phyloP scores from a whole-genome alignment of 2,329 filamentous ascomycete genomes.

The Fusarium lyarnte region DNA sequence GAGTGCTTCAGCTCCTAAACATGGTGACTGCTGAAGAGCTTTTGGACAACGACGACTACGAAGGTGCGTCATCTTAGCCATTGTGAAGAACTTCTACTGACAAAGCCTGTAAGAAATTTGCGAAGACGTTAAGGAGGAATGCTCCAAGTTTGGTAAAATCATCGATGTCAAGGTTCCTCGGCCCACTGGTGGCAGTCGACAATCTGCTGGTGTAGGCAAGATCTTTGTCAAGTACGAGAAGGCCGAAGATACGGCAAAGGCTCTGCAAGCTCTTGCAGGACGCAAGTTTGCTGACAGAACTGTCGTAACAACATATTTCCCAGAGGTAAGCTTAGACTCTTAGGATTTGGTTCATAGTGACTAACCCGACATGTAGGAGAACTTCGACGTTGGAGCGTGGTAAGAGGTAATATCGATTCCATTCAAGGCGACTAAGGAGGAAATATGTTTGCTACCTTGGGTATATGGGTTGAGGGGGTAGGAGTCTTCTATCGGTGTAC shows the following conservation, averaged over 20 bases:
- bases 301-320: constrained; percentile 95
- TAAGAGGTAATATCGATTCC: constrained; percentile 53
- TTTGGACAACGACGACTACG: constrained; percentile 92
- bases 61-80: constrained; percentile 67
- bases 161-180: constrained; percentile 92
- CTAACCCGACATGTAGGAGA: constrained; percentile 71
- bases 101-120: constrained; percentile 77
- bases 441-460: constrained; percentile 18
- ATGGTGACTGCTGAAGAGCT: constrained; percentile 98
- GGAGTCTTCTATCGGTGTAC: constrained; percentile 39
- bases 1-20: constrained; percentile 92
- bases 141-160: constrained; percentile 87
- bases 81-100: constrained; percentile 46
- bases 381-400: constrained; percentile 93
- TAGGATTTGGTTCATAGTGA: background rate
- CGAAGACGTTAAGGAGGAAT: constrained; percentile 94
- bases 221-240: constrained; percentile 95
- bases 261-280: constrained; percentile 88
- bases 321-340: constrained; percentile 70
- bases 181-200: constrained; percentile 82
- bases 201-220: constrained; percentile 92
- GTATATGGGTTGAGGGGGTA: constrained; percentile 25
- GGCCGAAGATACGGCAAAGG: constrained; percentile 80
- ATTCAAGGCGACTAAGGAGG: constrained; percentile 1
- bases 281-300: constrained; percentile 97